A percentile compares a stretch with the other conserved stretches of the same genome.
Evolutionary conservation across 2,329 filamentous ascomycete genomes (phyloP).

Genomic region (Fusarium compactum): DNA sequence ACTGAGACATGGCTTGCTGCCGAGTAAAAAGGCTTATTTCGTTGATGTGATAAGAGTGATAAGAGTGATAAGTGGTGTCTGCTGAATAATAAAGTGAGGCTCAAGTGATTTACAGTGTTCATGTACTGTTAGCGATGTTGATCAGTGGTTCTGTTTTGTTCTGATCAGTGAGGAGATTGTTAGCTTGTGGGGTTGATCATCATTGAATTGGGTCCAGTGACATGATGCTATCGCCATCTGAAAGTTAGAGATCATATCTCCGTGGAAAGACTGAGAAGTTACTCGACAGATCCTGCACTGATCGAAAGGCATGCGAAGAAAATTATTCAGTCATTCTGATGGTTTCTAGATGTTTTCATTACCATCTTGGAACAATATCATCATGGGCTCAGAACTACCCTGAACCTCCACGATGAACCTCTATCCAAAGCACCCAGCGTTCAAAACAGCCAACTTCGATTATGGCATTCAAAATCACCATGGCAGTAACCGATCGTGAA

Average conservation of each 20-base stretch:
- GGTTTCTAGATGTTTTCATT: no score
- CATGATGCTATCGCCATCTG: conserved; percentile 7
- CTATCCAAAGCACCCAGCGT: background rate
- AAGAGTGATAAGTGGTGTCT: conserved; percentile 21
- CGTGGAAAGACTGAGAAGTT: background rate
- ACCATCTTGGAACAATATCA: background rate
- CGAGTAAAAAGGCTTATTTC: conserved; percentile 32
- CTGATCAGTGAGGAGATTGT: background rate
- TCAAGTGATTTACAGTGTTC: conserved; percentile 4
- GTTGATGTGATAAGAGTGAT: conserved; percentile 30
- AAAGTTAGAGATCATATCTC: background rate
- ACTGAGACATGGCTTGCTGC: conserved; percentile 15
- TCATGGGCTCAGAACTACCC: background rate
- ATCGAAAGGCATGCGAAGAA: background rate
- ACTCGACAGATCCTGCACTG: background rate
- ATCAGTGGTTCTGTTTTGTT: conserved; percentile 24
- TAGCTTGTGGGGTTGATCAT: background rate
- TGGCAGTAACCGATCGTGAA: no score
- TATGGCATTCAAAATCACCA: background rate
- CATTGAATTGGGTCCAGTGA: background rate
- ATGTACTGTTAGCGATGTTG: background rate
- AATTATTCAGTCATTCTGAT: background rate
- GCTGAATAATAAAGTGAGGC: conserved; percentile 28
- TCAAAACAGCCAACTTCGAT: background rate
- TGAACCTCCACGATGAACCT: background rate